Conservation (phyloP, 345 rosid genomes). For the Geranium rotundifolium region DNA sequence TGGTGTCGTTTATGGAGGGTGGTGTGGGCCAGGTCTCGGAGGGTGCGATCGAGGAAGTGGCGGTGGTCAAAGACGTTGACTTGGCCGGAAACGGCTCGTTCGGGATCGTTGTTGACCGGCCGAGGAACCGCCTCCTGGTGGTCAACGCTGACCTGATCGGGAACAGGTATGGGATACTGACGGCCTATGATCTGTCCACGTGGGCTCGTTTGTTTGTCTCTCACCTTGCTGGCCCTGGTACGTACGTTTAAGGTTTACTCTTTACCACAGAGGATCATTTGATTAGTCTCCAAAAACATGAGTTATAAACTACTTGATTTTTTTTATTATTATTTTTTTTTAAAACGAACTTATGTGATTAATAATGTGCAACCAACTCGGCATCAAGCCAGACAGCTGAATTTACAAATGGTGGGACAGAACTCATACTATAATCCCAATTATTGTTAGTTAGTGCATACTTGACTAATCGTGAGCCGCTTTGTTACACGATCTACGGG, state of each 20-base stretch:
- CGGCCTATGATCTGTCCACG: constrained; percentile 78
- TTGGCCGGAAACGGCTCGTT: constrained; percentile 57
- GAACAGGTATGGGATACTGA: constrained; percentile 48
- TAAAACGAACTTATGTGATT: too few relatives aligned
- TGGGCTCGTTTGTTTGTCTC: constrained; percentile 67
- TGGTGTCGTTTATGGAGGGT: constrained; percentile 70
- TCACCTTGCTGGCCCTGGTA: constrained; percentile 49
- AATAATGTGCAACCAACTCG: too few relatives aligned
- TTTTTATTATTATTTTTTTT: too few relatives aligned
- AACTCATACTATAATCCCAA: too few relatives aligned
- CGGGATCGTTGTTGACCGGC: constrained; percentile 53
- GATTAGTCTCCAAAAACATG: too few relatives aligned
- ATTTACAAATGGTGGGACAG: too few relatives aligned
- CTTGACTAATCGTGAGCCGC: too few relatives aligned
- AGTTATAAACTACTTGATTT: too few relatives aligned
- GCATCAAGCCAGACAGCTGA: too few relatives aligned
- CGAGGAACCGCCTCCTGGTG: constrained; percentile 65
- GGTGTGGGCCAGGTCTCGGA: constrained; percentile 50
- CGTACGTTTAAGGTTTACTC: constrained; percentile 8
- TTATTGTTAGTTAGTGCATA: too few relatives aligned
- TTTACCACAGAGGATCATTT: too few relatives aligned
- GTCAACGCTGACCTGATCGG: constrained; percentile 52
- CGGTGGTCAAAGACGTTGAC: constrained; percentile 53
- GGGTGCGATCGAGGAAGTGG: constrained; percentile 36
- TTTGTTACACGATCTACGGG: too few relatives aligned